phyloP scores from a whole-genome alignment of 331 rosid species.

The Quercus lobata region DNA sequence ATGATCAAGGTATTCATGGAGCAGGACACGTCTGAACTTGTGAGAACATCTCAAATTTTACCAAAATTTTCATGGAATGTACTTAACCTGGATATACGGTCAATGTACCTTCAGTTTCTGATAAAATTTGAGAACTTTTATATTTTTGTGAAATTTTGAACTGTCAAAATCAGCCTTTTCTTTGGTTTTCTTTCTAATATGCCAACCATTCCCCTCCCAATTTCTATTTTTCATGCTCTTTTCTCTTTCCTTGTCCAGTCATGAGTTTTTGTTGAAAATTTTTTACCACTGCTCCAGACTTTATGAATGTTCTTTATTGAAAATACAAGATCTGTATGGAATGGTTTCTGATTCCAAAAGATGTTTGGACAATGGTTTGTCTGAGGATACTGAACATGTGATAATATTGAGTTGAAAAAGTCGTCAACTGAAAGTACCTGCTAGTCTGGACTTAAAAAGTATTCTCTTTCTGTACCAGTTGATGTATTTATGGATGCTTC shows the following conservation, averaged over 20 bases:
- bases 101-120: not conserved
- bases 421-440: too few species aligned
- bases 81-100: not conserved
- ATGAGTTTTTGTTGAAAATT: not conserved
- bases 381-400: not conserved
- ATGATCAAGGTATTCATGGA: conserved; percentile 58
- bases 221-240: not conserved
- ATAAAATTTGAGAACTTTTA: not conserved
- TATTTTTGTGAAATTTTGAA: not conserved
- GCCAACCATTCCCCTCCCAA: not conserved
- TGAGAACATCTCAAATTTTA: too few species aligned
- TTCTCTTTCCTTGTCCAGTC: not conserved
- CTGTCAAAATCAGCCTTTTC: conserved; percentile 6
- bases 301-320: not conserved
- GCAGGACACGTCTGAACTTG: too few species aligned
- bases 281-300: not conserved
- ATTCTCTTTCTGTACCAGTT: conserved; percentile 27
- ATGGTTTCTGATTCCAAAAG: not conserved
- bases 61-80: not conserved
- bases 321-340: not conserved
- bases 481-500: conserved; percentile 81
- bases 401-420: not conserved
- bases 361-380: not conserved
- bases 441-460: not conserved
- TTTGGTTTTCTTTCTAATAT: conserved; percentile 15